A percentile compares a stretch with the other conserved stretches of the same genome.
Evolutionary conservation across 2,329 filamentous ascomycete genomes (phyloP).

Genomic region (Fusarium temperatum): DNA sequence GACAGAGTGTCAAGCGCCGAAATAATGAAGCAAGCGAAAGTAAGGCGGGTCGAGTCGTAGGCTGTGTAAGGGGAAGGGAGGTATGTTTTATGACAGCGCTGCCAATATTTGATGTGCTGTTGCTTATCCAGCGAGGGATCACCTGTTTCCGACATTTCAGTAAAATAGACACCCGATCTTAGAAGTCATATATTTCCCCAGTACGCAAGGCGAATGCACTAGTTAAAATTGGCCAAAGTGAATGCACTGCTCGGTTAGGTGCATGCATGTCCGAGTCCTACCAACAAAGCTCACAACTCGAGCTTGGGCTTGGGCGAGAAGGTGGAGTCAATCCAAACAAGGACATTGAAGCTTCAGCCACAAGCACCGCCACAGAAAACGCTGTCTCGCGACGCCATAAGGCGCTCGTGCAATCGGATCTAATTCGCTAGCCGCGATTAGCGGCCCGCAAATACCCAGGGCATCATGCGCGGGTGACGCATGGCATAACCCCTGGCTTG

Average conservation of each 20-base stretch:
- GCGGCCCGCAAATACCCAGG: constrained; percentile 1
- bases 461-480: constrained; percentile 29
- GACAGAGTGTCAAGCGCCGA: constrained; percentile 85
- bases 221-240: background rate
- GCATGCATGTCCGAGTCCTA: constrained; percentile 6
- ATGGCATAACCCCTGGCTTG: constrained; percentile 15
- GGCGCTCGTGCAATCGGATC: background rate
- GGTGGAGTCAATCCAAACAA: background rate
- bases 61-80: constrained; percentile 85
- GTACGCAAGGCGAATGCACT: background rate
- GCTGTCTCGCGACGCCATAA: constrained; percentile 10
- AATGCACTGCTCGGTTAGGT: background rate
- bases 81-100: constrained; percentile 82
- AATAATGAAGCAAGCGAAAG: constrained; percentile 88
- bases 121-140: constrained; percentile 62
- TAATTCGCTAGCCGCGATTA: constrained; percentile 11
- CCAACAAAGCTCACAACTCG: background rate
- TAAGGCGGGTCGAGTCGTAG: constrained; percentile 91
- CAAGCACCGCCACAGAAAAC: constrained; percentile 6
- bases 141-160: constrained; percentile 26
- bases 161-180: background rate
- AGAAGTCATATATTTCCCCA: background rate
- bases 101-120: constrained; percentile 89
- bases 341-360: background rate
- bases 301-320: background rate